phyloP scores from a whole-genome alignment of 2,329 filamentous ascomycete genomes.

The Intubia oerlemansii region DNA sequence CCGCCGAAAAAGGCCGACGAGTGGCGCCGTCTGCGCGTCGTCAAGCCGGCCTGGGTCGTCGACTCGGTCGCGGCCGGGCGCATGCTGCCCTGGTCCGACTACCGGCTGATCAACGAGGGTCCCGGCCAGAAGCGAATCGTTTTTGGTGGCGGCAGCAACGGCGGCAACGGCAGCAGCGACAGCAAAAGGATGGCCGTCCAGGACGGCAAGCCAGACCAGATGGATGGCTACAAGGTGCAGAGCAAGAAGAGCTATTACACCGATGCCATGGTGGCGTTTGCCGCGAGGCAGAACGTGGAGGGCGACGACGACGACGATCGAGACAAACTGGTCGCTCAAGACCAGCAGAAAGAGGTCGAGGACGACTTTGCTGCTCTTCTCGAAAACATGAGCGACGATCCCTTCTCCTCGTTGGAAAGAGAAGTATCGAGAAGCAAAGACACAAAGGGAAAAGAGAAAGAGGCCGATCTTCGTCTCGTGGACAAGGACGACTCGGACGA shows the following conservation, averaged over 20 bases:
- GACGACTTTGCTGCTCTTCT: too few relatives aligned
- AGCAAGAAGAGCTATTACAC: slow-evolving; percentile 69
- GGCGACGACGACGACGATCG: not conserved
- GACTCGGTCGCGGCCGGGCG: slow-evolving; percentile 70
- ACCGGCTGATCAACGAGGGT: slow-evolving; percentile 69
- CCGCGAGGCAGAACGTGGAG: not conserved
- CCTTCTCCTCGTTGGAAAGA: not conserved
- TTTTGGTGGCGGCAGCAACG: slow-evolving; percentile 32
- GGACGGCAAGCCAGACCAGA: slow-evolving; percentile 40
- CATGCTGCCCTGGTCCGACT: slow-evolving; percentile 68
- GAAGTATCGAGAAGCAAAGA: too few relatives aligned
- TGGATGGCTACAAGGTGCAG: slow-evolving; percentile 56
- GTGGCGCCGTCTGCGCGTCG: slow-evolving; percentile 70
- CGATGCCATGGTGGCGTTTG: slow-evolving; percentile 33
- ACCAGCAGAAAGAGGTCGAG: too few relatives aligned
- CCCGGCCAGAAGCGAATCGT: slow-evolving; percentile 58
- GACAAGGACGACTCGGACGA: not conserved
- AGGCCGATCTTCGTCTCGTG: too few relatives aligned
- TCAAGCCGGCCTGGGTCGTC: slow-evolving; percentile 85
- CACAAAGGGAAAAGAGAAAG: too few relatives aligned
- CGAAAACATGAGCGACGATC: too few relatives aligned
- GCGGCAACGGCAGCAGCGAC: not conserved
- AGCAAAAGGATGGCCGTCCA: slow-evolving; percentile 44
- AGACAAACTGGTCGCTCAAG: too few relatives aligned
- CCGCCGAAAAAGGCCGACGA: slow-evolving; percentile 88